phyloP scores from a whole-genome alignment of 2,329 filamentous ascomycete species.

The Dothidotthia symphoricarpi region DNA sequence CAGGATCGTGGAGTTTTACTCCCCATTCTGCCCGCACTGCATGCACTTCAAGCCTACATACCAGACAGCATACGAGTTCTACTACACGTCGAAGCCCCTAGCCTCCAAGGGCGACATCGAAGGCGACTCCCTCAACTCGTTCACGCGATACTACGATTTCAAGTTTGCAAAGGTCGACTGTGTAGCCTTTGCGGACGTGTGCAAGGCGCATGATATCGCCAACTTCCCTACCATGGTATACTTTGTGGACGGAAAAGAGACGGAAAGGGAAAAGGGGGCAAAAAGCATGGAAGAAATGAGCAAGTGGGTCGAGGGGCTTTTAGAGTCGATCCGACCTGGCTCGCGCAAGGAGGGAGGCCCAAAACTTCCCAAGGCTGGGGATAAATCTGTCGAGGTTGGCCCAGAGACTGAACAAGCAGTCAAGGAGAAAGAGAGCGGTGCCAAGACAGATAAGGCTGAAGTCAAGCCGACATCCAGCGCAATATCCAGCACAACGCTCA shows the following conservation, averaged over 20 bases:
- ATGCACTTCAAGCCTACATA: constrained; percentile 75
- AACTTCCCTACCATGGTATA: constrained; percentile 76
- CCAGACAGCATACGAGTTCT: constrained; percentile 94
- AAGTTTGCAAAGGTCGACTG: constrained; percentile 87
- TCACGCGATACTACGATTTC: constrained; percentile 83
- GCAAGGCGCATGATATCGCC: constrained; percentile 62
- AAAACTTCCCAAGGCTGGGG: constrained; percentile 70
- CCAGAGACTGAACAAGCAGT: constrained; percentile 37
- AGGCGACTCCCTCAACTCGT: constrained; percentile 60
- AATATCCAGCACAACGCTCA: constrained; percentile 9
- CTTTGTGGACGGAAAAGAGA: constrained; percentile 72
- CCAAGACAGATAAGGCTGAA: constrained; percentile 8
- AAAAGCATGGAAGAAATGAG: constrained; percentile 67
- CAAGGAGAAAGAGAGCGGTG: constrained; percentile 32
- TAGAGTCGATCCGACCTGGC: constrained; percentile 78
- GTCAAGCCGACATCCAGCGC: constrained; percentile 13
- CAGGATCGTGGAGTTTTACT: constrained; percentile 52
- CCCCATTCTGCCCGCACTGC: constrained; percentile 66
- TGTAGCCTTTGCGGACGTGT: constrained; percentile 76
- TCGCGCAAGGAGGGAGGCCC: constrained; percentile 68
- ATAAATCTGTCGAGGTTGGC: constrained; percentile 48
- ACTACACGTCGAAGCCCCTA: constrained; percentile 79
- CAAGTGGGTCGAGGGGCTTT: constrained; percentile 68
- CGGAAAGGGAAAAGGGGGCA: constrained; percentile 63
- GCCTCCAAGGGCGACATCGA: constrained; percentile 47